A percentile compares a stretch with the other conserved stretches of the same genome.
Evolutionary conservation across 1,284 basidiomycete species (phyloP).

Genomic region (Hypsizygus ulmarius): DNA sequence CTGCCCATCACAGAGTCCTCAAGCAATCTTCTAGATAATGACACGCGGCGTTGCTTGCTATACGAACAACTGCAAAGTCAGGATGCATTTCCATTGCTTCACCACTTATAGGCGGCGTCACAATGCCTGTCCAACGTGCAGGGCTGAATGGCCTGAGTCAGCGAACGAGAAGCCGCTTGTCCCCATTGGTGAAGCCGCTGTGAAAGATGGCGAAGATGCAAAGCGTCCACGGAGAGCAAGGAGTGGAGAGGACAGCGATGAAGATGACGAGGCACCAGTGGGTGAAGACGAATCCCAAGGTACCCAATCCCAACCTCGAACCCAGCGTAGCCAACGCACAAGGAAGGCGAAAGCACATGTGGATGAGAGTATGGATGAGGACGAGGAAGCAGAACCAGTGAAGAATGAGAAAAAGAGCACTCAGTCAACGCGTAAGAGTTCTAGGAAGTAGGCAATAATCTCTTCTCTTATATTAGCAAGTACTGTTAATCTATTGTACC

Average conservation of each 20-base stretch:
- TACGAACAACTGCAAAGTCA: conserved; percentile 59
- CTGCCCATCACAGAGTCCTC: neutral
- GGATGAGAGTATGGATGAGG: conserved; percentile 20
- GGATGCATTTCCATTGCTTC: conserved; percentile 71
- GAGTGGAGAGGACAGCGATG: conserved; percentile 42
- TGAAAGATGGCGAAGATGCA: conserved; percentile 55
- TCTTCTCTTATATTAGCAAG: conserved; percentile 8
- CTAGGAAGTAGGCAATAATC: conserved; percentile 20
- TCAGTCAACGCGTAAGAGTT: conserved; percentile 29
- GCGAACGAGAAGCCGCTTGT: conserved; percentile 40
- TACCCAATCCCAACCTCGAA: conserved; percentile 21
- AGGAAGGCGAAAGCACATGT: conserved; percentile 16
- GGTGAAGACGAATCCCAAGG: conserved; percentile 36
- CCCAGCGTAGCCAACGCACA: conserved; percentile 14
- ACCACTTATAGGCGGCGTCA: conserved; percentile 40
- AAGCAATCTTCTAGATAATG: conserved; percentile 43
- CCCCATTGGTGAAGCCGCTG: conserved; percentile 64
- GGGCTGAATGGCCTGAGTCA: conserved; percentile 53
- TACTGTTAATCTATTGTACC: conserved; percentile 9
- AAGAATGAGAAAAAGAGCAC: conserved; percentile 15
- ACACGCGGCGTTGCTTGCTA: conserved; percentile 68
- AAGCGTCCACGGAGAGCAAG: conserved; percentile 40
- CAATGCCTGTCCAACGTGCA: conserved; percentile 57
- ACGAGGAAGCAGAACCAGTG: conserved; percentile 25
- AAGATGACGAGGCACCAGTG: conserved; percentile 39